Conservation (phyloP, 2,329 filamentous ascomycete species). For the Colletotrichum simmondsii region DNA sequence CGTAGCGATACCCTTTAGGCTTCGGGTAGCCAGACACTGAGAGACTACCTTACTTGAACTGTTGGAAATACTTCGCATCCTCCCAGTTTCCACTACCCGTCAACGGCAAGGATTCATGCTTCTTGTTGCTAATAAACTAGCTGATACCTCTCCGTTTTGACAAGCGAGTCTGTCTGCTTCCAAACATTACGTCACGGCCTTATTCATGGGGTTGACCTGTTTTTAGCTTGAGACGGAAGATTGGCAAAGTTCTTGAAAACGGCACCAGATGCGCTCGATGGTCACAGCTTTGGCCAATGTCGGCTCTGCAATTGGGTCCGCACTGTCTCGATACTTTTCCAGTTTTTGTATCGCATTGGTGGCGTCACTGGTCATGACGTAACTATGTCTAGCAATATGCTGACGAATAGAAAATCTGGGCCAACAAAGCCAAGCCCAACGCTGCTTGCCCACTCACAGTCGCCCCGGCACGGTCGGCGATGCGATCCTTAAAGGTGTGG, state of each 20-base stretch:
- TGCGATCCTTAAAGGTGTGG: not conserved
- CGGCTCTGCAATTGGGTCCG: not conserved
- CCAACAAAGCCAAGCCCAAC: conserved; percentile 10
- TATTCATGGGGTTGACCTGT: conserved; percentile 4
- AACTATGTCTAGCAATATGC: conserved; percentile 14
- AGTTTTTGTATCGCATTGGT: conserved; percentile 14
- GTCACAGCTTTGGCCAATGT: conserved; percentile 11
- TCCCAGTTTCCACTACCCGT: no score
- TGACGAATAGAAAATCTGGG: conserved; percentile 15
- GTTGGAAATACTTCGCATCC: no score
- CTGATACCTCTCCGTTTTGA: not conserved
- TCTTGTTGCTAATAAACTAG: not conserved
- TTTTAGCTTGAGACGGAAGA: conserved; percentile 27
- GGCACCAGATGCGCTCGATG: conserved; percentile 10
- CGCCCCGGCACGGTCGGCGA: conserved; percentile 18
- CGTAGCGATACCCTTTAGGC: not conserved
- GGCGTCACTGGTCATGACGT: conserved; percentile 31
- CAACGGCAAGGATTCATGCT: not conserved
- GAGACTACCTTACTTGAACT: not conserved
- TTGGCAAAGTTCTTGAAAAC: conserved; percentile 30
- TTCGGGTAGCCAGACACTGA: not conserved
- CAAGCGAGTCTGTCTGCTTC: not conserved
- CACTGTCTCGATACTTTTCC: conserved; percentile 25
- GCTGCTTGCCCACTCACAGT: not conserved
- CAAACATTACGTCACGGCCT: conserved; percentile 25